Conservation (phyloP, 345 rosid genomes). For the Nasturtium officinale region DNA sequence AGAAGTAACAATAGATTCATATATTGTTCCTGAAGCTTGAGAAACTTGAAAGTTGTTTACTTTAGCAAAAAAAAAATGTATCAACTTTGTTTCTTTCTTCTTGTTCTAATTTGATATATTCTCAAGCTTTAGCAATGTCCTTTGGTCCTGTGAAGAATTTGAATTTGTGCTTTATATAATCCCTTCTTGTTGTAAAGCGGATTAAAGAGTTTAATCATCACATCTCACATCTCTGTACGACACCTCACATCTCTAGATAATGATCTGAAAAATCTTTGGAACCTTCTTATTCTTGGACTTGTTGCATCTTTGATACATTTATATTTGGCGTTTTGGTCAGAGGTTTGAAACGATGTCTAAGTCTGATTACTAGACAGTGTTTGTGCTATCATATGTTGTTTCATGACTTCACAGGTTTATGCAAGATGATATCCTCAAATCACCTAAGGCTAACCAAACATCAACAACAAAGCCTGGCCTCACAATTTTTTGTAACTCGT, state of each 20-base stretch:
- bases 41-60: constrained; percentile 30
- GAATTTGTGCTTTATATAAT: constrained; percentile 5
- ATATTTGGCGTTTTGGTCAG: not conserved
- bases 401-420: constrained; percentile 1
- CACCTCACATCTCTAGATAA: not conserved
- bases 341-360: not conserved
- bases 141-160: constrained; percentile 14
- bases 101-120: constrained; percentile 18
- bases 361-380: not conserved
- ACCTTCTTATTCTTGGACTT: constrained; percentile 1
- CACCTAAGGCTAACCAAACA: not conserved
- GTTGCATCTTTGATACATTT: not conserved
- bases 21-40: constrained; percentile 22
- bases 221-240: not conserved
- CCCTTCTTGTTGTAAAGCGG: not conserved
- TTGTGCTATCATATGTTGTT: constrained; percentile 6
- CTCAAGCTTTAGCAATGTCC: constrained; percentile 24
- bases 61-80: constrained; percentile 8
- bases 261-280: not conserved
- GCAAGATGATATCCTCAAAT: not conserved
- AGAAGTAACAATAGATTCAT: constrained; percentile 29
- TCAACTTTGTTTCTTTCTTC: constrained; percentile 20
- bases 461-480: not conserved
- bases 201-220: not conserved
- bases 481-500: not conserved